Conservation (phyloP, 106 monocot species). For the Dendrobium officinale region DNA sequence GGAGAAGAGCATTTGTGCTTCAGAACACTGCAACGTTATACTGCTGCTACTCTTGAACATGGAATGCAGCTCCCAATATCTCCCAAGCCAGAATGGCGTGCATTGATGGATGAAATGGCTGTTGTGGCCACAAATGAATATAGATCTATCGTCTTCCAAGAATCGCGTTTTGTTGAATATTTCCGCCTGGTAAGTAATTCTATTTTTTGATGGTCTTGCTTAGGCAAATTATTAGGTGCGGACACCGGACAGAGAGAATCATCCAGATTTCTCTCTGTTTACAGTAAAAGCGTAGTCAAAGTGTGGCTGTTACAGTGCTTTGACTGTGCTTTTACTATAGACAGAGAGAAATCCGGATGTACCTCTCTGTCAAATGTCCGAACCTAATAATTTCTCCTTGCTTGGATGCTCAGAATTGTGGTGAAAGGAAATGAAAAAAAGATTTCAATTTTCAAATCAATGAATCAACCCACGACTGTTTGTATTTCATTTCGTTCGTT, state of each 20-base stretch:
- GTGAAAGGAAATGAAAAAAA: background rate
- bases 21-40: slow-evolving; percentile 87
- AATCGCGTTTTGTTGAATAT: slow-evolving; percentile 94
- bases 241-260: no score
- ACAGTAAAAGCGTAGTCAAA: no score
- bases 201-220: background rate
- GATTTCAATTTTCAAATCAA: background rate
- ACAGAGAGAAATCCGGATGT: no score
- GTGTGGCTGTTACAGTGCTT: no score
- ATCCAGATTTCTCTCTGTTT: no score
- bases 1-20: slow-evolving; percentile 97
- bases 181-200: slow-evolving; percentile 64
- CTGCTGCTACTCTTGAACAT: slow-evolving; percentile 92
- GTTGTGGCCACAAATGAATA: slow-evolving; percentile 82
- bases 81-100: slow-evolving; percentile 93
- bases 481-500: background rate
- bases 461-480: background rate
- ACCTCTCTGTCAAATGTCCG: no score
- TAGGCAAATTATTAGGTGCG: no score
- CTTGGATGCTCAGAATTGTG: background rate
- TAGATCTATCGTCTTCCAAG: slow-evolving; percentile 79
- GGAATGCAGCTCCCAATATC: slow-evolving; percentile 90
- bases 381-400: background rate
- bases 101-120: slow-evolving; percentile 88
- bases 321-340: no score